These are phyloP conservation scores for Dunaliella primolecta DNA, from an alignment of 139 green algal species.

Conservation along the genomic window DNA sequence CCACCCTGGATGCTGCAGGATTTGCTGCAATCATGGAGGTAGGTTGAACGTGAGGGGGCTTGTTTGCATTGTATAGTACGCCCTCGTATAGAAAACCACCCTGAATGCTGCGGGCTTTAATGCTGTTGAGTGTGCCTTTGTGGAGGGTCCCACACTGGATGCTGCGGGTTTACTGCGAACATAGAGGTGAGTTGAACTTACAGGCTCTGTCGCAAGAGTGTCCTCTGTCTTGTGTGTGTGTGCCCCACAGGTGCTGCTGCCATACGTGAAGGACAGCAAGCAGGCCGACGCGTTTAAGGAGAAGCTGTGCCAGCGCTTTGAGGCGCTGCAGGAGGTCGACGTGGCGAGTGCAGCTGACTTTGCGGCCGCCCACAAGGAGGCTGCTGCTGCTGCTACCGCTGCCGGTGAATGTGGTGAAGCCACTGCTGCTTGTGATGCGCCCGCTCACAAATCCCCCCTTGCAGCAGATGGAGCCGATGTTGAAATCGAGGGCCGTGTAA, in stretches of 20 bases:
- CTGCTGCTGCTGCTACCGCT: background rate
- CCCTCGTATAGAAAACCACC: no score
- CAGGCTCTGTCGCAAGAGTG: no score
- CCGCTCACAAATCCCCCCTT: no score
- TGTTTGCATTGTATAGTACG: no score
- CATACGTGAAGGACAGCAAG: conserved; percentile 85
- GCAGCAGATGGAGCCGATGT: no score
- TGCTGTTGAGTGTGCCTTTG: no score
- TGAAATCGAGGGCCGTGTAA: no score
- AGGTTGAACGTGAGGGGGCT: background rate
- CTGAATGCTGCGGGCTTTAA: no score
- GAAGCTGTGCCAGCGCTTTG: conserved; percentile 74
- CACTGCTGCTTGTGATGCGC: background rate
- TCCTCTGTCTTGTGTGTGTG: no score
- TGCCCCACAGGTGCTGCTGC: conserved; percentile 65
- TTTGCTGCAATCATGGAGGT: conserved; percentile 70
- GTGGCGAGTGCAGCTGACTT: background rate
- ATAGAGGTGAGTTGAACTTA: no score
- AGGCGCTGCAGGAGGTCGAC: conserved; percentile 19
- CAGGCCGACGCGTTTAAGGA: conserved; percentile 72
- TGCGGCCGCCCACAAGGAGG: background rate
- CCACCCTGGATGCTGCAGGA: conserved; percentile 40
- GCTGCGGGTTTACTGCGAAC: no score
- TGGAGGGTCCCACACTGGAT: no score
- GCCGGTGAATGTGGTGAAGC: background rate